Base-by-base conservation (phyloP, 306 rosid genomes). In the Dryas drummondii region DNA sequence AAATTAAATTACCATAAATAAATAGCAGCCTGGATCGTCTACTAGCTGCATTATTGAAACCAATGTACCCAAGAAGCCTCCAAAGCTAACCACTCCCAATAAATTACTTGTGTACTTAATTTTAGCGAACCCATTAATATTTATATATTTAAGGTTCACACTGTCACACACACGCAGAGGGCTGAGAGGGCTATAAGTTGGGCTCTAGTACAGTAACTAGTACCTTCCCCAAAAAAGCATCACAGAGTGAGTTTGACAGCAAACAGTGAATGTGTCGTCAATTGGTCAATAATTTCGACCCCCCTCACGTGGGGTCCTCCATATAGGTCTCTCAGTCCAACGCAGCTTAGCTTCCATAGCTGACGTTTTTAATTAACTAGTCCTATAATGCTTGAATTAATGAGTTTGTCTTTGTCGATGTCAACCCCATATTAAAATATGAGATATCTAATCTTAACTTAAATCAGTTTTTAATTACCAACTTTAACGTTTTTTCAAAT, bases 191-290 rank as follows among this genome's bases (percentile, higher is more conserved):
- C 37, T 32, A 2, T 32, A 32, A 1, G 37, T 32, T 1, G 37
- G 37, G 37, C 37, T 32, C 37, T 32, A 32, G 2, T 22, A 22
- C 22, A 22, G 37, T 32, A 32, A 32, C 37, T 2, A 52, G 81
- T 79, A 73, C 87, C 84, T 80, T 84, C 87, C 84, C 87, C 64
- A 77, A 84, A 86, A 84, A 77, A 32, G 49, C 68, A 41, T 63
- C 48, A 15, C 46, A 40, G 68, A 7, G 4, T 41, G 72, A 65
- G 55, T 66, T 76, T 56, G 73, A 66, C 59, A 26, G 79, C 73
- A 65, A 44, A 11, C 19, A 26, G 19, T 70, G 49, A 14, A 6
- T 40, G 68, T 66, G 74, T 59, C 68, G 71, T 82, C 60, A 59
- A 44, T 51, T 46, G 75, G 81, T 88, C 84, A 78, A 83, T 68